Percentiles rank a stretch among this genome's conserved stretches.
Conservation (phyloP, 495 filamentous ascomycete species). For the Massariosphaeria phaeospora region DNA sequence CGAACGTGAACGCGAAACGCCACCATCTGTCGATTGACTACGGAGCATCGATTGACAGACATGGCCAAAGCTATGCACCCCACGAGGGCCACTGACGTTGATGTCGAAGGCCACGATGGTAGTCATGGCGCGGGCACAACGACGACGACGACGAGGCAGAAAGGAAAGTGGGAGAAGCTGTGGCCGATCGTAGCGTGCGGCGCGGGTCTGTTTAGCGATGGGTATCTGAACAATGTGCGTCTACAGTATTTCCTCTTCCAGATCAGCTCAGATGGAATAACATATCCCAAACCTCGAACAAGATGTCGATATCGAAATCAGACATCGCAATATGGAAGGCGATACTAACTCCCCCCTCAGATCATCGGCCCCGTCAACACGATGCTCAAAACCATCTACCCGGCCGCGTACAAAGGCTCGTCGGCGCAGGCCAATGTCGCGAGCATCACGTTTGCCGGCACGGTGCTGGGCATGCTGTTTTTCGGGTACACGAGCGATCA, state of each 20-base stretch:
- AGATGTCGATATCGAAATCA: neutral
- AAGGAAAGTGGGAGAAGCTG: constrained; percentile 51
- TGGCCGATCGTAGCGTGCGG: constrained; percentile 77
- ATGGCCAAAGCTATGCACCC: no score
- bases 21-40: no score
- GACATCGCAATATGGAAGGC: neutral
- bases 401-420: constrained; percentile 57
- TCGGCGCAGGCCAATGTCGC: constrained; percentile 63
- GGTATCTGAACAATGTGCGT: constrained; percentile 74
- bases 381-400: constrained; percentile 60
- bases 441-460: constrained; percentile 82
- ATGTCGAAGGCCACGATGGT: no score
- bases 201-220: constrained; percentile 84
- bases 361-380: constrained; percentile 81
- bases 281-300: neutral
- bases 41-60: no score
- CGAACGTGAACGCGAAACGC: no score
- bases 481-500: constrained; percentile 82
- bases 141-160: no score
- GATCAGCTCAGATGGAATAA: neutral
- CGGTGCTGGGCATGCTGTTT: constrained; percentile 74
- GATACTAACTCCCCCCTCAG: constrained; percentile 38
- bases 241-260: neutral
- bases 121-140: no score
- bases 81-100: no score